These are phyloP conservation scores for Pseudogymnoascus sp. DNA, from an alignment of 2,329 filamentous ascomycete species.

Conservation along the genomic window DNA sequence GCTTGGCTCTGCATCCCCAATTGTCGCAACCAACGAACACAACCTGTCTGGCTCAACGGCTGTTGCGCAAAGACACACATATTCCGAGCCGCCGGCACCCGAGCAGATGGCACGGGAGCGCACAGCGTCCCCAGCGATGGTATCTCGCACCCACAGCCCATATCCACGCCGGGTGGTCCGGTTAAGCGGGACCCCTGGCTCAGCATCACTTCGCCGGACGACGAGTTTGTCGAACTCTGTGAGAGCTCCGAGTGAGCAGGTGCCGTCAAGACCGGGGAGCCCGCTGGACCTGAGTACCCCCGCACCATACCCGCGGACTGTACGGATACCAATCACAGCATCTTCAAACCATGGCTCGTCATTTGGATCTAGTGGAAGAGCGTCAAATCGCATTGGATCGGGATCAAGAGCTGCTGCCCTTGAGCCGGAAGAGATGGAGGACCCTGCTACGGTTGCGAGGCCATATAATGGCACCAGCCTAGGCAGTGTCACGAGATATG, in stretches of 20 bases:
- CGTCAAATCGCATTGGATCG: conserved; percentile 20
- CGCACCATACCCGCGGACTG: conserved; percentile 23
- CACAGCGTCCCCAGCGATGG: not conserved
- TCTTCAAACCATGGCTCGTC: conserved; percentile 22
- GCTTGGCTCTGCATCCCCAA: conserved; percentile 20
- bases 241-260: conserved; percentile 16
- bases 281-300: conserved; percentile 28
- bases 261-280: conserved; percentile 11
- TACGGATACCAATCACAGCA: conserved; percentile 23
- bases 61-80: not conserved
- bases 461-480: conserved; percentile 41
- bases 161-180: conserved; percentile 26
- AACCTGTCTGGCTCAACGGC: not conserved
- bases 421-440: conserved; percentile 21
- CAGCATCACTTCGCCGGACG: conserved; percentile 22
- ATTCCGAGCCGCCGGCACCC: not conserved
- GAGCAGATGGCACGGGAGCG: not conserved
- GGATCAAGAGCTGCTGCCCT: conserved; percentile 16
- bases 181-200: conserved; percentile 27
- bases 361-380: conserved; percentile 23
- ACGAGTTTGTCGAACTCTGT: conserved; percentile 24
- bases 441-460: conserved; percentile 41
- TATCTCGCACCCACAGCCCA: conserved; percentile 18
- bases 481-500: conserved; percentile 47
- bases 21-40: not conserved